These are phyloP conservation scores for Carnegiea gigantea DNA, from an alignment of 179 eudicot genomes.

Conservation along the genomic window DNA sequence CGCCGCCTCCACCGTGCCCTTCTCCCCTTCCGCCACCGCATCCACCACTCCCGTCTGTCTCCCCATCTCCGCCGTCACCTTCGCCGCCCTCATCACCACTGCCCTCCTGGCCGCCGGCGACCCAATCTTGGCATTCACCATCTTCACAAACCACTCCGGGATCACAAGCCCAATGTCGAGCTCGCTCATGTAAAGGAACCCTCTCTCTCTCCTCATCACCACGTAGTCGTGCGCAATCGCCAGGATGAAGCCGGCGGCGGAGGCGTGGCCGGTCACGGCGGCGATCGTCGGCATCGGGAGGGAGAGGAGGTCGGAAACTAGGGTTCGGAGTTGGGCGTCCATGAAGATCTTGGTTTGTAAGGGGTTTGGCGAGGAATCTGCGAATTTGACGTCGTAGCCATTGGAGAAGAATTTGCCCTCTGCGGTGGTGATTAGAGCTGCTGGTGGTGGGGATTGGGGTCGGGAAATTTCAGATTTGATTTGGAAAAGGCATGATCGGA, in stretches of 20 bases:
- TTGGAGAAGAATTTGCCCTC: conserved; percentile 70
- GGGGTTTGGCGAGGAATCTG: conserved; percentile 14
- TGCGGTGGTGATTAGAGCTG: conserved; percentile 59
- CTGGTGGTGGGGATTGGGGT: conserved; percentile 27
- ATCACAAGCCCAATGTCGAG: conserved; percentile 36
- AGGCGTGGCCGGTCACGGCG: conserved; percentile 69
- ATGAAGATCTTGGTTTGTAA: not conserved
- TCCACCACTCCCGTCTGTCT: conserved; percentile 41
- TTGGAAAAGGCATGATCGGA: conserved; percentile 41
- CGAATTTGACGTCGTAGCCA: conserved; percentile 59
- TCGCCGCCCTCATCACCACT: conserved; percentile 38
- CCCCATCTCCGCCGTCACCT: conserved; percentile 39
- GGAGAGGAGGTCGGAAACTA: conserved; percentile 36
- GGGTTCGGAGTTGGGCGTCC: conserved; percentile 11
- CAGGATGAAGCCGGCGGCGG: conserved; percentile 52
- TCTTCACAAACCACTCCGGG: conserved; percentile 32
- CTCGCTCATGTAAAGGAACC: conserved; percentile 57
- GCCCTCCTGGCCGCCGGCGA: conserved; percentile 29
- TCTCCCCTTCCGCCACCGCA: conserved; percentile 32
- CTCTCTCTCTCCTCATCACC: conserved; percentile 52
- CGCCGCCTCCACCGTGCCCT: conserved; percentile 39
- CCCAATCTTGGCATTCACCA: conserved; percentile 35
- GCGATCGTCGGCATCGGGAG: conserved; percentile 70
- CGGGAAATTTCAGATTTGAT: conserved; percentile 32
- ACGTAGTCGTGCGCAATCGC: conserved; percentile 61